Conservation (phyloP, 306 rosid genomes). For the Prunus salicina region DNA sequence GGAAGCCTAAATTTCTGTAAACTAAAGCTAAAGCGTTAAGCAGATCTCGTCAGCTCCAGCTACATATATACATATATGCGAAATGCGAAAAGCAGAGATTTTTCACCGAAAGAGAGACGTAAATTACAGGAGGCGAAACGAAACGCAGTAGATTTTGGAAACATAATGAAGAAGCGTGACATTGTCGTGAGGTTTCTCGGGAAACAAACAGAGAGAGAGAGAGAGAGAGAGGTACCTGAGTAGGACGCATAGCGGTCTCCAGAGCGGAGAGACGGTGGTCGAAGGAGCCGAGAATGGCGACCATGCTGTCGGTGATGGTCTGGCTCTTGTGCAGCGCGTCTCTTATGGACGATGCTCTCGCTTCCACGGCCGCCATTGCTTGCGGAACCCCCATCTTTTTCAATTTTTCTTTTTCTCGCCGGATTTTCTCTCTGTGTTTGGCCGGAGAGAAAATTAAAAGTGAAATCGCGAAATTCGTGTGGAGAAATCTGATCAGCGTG, state of each 20-base stretch:
- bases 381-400: constrained; percentile 48
- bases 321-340: constrained; percentile 82
- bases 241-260: constrained; percentile 96
- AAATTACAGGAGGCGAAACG: not conserved
- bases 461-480: constrained; percentile 12
- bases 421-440: constrained; percentile 25
- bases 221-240: constrained; percentile 52
- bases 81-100: constrained; percentile 12
- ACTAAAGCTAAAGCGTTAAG: not conserved
- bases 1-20: constrained; percentile 13
- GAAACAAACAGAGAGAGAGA: not conserved
- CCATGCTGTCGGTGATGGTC: constrained; percentile 75
- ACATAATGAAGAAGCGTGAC: not conserved
- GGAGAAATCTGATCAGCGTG: not conserved
- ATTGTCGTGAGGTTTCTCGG: not conserved
- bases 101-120: not conserved
- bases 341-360: constrained; percentile 55
- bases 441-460: constrained; percentile 15
- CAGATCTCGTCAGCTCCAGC: constrained; percentile 12
- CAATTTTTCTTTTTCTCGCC: not conserved
- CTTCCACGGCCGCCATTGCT: constrained; percentile 57
- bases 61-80: not conserved
- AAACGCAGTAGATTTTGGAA: not conserved
- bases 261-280: constrained; percentile 95
- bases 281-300: constrained; percentile 89